phyloP scores from a whole-genome alignment of 2,329 filamentous ascomycete species.

The Aspergillus japonicus region DNA sequence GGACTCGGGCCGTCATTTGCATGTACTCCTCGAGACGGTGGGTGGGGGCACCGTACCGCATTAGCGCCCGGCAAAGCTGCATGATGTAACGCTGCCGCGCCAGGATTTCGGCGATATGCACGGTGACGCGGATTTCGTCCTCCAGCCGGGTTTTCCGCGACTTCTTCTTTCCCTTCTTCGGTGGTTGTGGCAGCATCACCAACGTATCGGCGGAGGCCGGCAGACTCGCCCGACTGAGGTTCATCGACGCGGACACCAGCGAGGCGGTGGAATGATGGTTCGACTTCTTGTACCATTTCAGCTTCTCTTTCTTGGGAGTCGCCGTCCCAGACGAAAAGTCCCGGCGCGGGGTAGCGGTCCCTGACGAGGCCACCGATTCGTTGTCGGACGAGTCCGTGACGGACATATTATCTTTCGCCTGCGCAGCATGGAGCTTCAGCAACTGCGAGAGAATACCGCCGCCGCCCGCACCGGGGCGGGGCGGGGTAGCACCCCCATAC shows the following conservation, averaged over 20 bases:
- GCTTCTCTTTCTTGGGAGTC: conserved; percentile 38
- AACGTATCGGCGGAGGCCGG: conserved; percentile 28
- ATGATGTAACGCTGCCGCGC: conserved; percentile 78
- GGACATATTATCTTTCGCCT: conserved; percentile 34
- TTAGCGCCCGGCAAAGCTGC: conserved; percentile 79
- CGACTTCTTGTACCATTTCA: conserved; percentile 46
- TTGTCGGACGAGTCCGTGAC: conserved; percentile 34
- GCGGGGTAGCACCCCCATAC: conserved; percentile 1
- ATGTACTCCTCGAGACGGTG: conserved; percentile 88
- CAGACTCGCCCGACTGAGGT: conserved; percentile 34
- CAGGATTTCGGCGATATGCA: conserved; percentile 67
- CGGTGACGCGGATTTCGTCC: conserved; percentile 56
- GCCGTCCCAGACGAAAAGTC: conserved; percentile 27
- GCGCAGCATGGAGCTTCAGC: conserved; percentile 65
- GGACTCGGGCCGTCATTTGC: conserved; percentile 78
- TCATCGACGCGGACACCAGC: conserved; percentile 39
- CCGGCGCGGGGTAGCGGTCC: conserved; percentile 25
- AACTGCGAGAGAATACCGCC: conserved; percentile 69
- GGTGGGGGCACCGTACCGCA: conserved; percentile 86
- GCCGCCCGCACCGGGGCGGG: conserved; percentile 26
- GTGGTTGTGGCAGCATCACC: conserved; percentile 17
- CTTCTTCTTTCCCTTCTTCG: conserved; percentile 24
- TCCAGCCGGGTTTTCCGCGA: conserved; percentile 27
- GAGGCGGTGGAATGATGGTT: conserved; percentile 39
- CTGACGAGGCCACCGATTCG: conserved; percentile 29